phyloP scores from a whole-genome alignment of 371 early-diverging fungal species.

The Batkoa obscura region DNA sequence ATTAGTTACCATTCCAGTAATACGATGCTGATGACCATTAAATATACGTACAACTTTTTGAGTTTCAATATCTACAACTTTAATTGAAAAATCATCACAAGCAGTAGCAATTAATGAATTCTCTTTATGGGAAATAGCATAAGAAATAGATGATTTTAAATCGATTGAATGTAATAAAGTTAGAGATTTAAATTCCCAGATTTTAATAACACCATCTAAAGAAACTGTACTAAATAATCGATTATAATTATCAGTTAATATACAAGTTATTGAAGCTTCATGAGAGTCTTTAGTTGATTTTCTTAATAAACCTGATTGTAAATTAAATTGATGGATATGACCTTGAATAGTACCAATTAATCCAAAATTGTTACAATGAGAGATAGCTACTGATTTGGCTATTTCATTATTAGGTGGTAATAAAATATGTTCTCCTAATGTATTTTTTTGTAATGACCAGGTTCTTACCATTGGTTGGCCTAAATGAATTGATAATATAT shows the following conservation, averaged over 20 bases:
- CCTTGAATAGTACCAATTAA: constrained; percentile 65
- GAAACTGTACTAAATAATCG: constrained; percentile 48
- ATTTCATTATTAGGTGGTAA: constrained; percentile 35
- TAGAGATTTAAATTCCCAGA: constrained; percentile 65
- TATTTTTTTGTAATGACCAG: constrained; percentile 62
- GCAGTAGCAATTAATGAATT: constrained; percentile 60
- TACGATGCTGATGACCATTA: constrained; percentile 65
- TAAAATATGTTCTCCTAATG: constrained; percentile 46
- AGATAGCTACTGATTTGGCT: constrained; percentile 51
- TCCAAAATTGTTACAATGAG: constrained; percentile 83
- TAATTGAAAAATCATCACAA: constrained; percentile 67
- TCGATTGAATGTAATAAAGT: constrained; percentile 36
- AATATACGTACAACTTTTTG: constrained; percentile 66
- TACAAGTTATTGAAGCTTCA: constrained; percentile 53
- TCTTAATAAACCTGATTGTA: constrained; percentile 77
- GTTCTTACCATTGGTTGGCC: constrained; percentile 48
- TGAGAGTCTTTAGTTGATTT: constrained; percentile 51
- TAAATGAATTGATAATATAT: constrained; percentile 66
- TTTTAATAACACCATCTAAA: constrained; percentile 62
- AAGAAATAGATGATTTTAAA: constrained; percentile 46
- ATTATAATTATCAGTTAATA: constrained; percentile 59
- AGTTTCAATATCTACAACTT: constrained; percentile 71
- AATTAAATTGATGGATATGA: constrained; percentile 69
- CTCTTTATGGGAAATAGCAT: constrained; percentile 40
- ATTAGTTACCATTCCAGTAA: constrained; percentile 54